A percentile compares a stretch with the other conserved stretches of the same genome.
These are phyloP conservation scores for Phytophthora ramorum DNA, from an alignment of 352 stramenopile genomes.

Conservation along the genomic window DNA sequence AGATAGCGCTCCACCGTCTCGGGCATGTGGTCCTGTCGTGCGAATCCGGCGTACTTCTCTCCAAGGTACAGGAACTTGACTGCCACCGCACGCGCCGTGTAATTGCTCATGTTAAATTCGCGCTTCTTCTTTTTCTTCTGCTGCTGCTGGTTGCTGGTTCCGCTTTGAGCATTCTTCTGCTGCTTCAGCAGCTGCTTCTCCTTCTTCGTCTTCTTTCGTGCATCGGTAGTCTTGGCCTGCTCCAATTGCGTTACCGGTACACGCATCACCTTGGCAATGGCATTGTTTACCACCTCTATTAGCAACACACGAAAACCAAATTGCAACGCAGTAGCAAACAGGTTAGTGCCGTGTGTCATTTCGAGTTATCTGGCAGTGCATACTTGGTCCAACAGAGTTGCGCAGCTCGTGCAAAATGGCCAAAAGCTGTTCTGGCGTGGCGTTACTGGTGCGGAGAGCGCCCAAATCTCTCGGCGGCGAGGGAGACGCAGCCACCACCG, in stretches of 20 bases:
- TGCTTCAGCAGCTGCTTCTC: constrained; percentile 34
- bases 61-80: constrained; percentile 91
- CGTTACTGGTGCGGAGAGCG: constrained; percentile 37
- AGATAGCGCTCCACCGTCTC: constrained; percentile 95
- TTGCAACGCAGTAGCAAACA: constrained; percentile 8
- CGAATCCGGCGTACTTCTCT: constrained; percentile 90
- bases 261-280: constrained; percentile 73
- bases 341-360: constrained; percentile 17
- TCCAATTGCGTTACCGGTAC: constrained; percentile 15
- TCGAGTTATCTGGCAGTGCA: constrained; percentile 12
- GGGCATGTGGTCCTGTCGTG: constrained; percentile 88
- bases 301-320: constrained; percentile 10
- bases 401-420: constrained; percentile 74
- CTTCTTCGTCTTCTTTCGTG: constrained; percentile 32
- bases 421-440: constrained; percentile 56
- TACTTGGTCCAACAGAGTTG: constrained; percentile 67
- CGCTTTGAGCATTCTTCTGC: constrained; percentile 23
- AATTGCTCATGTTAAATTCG: constrained; percentile 83
- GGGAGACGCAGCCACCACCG: constrained; percentile 4
- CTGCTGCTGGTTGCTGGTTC: constrained; percentile 18
- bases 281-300: constrained; percentile 71
- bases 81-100: constrained; percentile 69
- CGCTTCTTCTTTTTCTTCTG: constrained; percentile 72
- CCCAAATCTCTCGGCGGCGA: constrained; percentile 31
- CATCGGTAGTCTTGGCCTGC: constrained; percentile 2